phyloP scores from a whole-genome alignment of 139 green algal species.

The Chloropicon primus region DNA sequence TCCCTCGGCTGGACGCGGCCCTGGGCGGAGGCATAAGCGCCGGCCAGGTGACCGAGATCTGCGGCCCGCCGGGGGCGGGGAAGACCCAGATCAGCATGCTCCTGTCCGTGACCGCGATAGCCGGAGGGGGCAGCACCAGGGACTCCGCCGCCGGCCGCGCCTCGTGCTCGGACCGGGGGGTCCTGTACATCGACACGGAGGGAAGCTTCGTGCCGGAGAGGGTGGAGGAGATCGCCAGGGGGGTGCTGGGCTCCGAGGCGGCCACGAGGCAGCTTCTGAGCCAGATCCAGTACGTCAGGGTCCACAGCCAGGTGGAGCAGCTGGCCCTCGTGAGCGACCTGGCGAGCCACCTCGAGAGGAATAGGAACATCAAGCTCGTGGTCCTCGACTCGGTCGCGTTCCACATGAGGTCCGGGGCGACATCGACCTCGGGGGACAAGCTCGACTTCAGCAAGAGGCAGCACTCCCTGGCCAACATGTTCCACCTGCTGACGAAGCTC shows the following conservation, averaged over 20 bases:
- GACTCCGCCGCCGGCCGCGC: too few species aligned
- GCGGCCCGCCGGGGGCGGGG: too few species aligned
- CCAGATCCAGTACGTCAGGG: background rate
- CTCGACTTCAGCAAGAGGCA: background rate
- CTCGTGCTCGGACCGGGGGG: background rate
- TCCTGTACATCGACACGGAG: background rate
- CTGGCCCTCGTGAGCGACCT: background rate
- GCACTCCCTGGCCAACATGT: background rate
- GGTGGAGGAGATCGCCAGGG: background rate
- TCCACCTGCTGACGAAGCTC: background rate
- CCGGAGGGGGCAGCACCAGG: background rate
- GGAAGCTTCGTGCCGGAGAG: background rate
- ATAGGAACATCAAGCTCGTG: background rate
- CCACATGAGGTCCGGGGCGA: background rate
- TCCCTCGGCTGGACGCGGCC: background rate
- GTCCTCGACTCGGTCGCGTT: background rate
- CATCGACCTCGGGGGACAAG: background rate
- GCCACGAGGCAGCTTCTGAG: background rate
- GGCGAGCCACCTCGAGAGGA: background rate
- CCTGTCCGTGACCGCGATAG: background rate
- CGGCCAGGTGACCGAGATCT: background rate
- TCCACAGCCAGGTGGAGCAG: background rate
- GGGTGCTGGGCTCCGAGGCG: background rate
- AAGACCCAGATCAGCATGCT: background rate
- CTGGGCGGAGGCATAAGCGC: background rate